Percentiles rank a stretch among this genome's conserved stretches.
These are phyloP conservation scores for Cynanchum wilfordii DNA, from an alignment of 257 asterid species.

Conservation along the genomic window DNA sequence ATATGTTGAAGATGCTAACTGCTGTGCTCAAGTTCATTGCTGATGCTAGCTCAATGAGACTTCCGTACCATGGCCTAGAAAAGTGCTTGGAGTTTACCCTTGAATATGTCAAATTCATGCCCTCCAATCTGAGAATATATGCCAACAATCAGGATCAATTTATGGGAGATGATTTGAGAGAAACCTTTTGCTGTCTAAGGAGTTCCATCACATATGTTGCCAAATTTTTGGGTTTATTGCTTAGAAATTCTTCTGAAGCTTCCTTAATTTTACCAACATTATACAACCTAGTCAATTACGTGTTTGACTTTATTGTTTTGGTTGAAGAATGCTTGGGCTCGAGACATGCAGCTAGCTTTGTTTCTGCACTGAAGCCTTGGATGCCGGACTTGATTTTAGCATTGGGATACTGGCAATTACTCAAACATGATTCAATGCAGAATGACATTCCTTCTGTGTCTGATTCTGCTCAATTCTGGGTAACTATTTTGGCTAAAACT, in stretches of 20 bases:
- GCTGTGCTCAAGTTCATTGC: conserved; percentile 64
- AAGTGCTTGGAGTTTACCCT: conserved; percentile 49
- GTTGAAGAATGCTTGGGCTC: conserved; percentile 68
- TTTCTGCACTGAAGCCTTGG: conserved; percentile 61
- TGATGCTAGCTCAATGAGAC: conserved; percentile 56
- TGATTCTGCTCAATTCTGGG: conserved; percentile 58
- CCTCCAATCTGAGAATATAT: conserved; percentile 35
- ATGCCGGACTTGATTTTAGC: conserved; percentile 76
- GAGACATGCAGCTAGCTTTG: conserved; percentile 52
- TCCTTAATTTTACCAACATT: conserved; percentile 31
- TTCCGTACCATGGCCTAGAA: conserved; percentile 37
- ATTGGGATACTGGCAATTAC: conserved; percentile 50
- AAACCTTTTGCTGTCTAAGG: conserved; percentile 49
- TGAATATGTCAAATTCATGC: conserved; percentile 46
- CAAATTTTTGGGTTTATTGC: conserved; percentile 56
- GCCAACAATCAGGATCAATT: conserved; percentile 37
- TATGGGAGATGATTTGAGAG: conserved; percentile 45
- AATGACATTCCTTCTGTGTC: conserved; percentile 21
- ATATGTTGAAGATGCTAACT: conserved; percentile 56
- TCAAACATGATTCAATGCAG: conserved; percentile 33
- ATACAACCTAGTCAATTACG: conserved; percentile 47
- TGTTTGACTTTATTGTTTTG: conserved; percentile 49
- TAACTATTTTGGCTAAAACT: conserved; percentile 45
- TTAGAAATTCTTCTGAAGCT: conserved; percentile 40
- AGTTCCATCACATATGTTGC: conserved; percentile 80